Evolutionary conservation across 768 basidiomycete species (phyloP), one percentile per base, ranked within the genome.

Genomic region (Auriscalpium orientale): DNA sequence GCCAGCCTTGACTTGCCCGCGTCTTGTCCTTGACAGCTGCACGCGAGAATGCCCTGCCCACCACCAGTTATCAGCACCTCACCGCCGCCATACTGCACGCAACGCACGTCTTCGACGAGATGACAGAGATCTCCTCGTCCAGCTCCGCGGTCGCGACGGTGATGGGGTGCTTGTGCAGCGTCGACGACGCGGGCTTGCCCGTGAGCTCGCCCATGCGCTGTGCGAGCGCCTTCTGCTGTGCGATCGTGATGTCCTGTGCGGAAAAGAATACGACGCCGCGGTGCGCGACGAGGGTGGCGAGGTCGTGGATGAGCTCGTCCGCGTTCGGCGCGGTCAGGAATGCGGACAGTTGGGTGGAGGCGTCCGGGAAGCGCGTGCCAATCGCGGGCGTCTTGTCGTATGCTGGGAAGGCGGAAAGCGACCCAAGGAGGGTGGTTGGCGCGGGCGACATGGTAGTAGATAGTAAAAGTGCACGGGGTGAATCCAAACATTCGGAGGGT

Each of bases 231-330:
- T 76, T 77, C 68, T 83, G 81, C 61, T 82, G 74, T 28, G 74
- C 71, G 44, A 79, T 65, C 4, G 66, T 71, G 51, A 85, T 65
- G 58, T 78, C 73, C 65, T 84, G 82, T 18, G 75, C 70, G 11
- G 76, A 74, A 74, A 86, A 82, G 70, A 86, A 86, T 6, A 84
- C 81, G 47, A 85, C 84, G 3, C 83, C 82, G 35, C 84, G 79
- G 53, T 78, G 78, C 33, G 74, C 76, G 38, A 77, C 72, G 44
- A 82, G 72, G 3, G 72, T 72, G 0, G 82, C 80, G 7, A 84
- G 76, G 61, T 83, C 82, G 20, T 72, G 71, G 57, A 83, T 67
- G 49, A 81, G 68, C 57, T 76, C 75, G 59, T 82, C 80, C 8
- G 76, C 65, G 62, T 81, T 74, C 7, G 70, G 65, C 1, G 75